Conservation (phyloP, 352 stramenopile species). For the Phytophthora pisi region DNA sequence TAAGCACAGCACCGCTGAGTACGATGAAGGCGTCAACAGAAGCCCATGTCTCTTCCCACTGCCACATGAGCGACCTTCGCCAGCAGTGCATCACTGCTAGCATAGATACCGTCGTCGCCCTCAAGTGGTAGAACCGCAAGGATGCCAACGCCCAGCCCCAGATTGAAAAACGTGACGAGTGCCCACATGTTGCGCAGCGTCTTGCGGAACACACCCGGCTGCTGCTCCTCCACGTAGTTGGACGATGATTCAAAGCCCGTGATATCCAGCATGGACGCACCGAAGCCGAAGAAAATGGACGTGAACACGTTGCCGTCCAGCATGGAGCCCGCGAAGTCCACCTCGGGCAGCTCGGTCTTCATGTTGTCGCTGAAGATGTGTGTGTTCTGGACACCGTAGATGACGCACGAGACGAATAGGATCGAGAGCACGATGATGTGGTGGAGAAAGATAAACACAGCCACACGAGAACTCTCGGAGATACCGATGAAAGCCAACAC, state of each 20-base stretch:
- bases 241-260: conserved; percentile 88
- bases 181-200: conserved; percentile 81
- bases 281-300: conserved; percentile 76
- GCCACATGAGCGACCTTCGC: conserved; percentile 51
- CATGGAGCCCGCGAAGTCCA: conserved; percentile 61
- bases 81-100: conserved; percentile 56
- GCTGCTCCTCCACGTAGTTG: conserved; percentile 90
- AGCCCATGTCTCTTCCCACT: conserved; percentile 47
- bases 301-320: conserved; percentile 49
- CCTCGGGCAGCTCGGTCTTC: conserved; percentile 49
- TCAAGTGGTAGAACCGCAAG: conserved; percentile 74
- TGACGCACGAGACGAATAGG: conserved; percentile 50
- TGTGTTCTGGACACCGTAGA: conserved; percentile 65
- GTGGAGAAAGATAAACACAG: conserved; percentile 78
- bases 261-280: conserved; percentile 85
- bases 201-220: conserved; percentile 76
- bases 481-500: neutral
- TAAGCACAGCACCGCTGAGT: conserved; percentile 81
- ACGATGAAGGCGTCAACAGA: conserved; percentile 87
- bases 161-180: conserved; percentile 83
- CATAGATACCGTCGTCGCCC: conserved; percentile 46
- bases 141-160: conserved; percentile 63
- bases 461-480: conserved; percentile 73
- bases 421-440: conserved; percentile 74
- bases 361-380: conserved; percentile 74